A percentile compares a stretch with the other conserved stretches of the same genome.
phyloP scores from a whole-genome alignment of 73 alveolate species.

The Breviolum minutum region DNA sequence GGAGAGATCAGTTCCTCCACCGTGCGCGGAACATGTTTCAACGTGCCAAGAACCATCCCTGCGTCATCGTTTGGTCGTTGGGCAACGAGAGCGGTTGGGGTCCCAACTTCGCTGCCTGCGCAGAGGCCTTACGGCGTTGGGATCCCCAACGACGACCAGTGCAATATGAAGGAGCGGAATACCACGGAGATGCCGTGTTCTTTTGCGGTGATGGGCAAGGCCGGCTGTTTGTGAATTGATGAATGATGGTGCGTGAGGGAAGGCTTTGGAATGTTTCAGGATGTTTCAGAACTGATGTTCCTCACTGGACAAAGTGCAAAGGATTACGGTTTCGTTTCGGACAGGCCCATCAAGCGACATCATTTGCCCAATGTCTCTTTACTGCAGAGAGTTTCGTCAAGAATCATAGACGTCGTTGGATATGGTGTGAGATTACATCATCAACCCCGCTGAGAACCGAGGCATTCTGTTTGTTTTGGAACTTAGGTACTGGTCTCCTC shows the following conservation, averaged over 20 bases:
- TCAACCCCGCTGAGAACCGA: too few relatives aligned
- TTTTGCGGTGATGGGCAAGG: conserved; percentile 83
- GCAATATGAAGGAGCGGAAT: conserved; percentile 68
- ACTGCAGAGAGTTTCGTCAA: background rate
- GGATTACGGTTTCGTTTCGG: background rate
- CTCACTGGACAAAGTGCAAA: background rate
- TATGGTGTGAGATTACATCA: too few relatives aligned
- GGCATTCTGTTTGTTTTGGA: background rate
- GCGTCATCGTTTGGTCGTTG: conserved; percentile 87
- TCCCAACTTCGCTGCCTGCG: conserved; percentile 70
- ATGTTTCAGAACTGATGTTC: background rate
- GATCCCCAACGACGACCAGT: conserved; percentile 86
- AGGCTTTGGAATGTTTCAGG: background rate
- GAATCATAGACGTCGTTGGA: background rate
- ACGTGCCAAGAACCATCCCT: conserved; percentile 88
- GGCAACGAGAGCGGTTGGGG: conserved; percentile 95
- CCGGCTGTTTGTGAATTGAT: background rate
- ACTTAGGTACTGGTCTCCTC: conserved; percentile 80
- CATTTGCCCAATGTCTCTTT: conserved; percentile 67
- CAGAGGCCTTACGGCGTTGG: conserved; percentile 47
- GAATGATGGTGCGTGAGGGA: background rate
- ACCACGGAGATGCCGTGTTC: conserved; percentile 39
- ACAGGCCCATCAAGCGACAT: conserved; percentile 76
- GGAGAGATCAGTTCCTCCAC: conserved; percentile 72
- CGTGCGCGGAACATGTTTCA: conserved; percentile 71